Conservation (phyloP, 805 yeast genomes). For the Candida sanyiensis region DNA sequence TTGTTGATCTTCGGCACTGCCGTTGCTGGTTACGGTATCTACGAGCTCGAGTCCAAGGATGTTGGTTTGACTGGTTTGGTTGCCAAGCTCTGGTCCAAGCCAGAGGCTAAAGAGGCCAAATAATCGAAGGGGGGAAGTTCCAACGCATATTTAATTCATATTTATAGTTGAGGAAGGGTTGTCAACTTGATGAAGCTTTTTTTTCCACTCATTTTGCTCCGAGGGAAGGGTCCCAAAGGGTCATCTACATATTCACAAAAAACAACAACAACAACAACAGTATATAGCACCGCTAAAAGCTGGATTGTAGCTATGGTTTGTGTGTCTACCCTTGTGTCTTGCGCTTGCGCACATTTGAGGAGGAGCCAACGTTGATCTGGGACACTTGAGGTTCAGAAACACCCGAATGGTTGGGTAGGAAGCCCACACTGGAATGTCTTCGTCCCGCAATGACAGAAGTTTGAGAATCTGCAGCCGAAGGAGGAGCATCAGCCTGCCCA, state of each 20-base stretch:
- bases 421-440: constrained; percentile 8
- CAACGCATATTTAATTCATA: constrained; percentile 7
- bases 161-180: constrained; percentile 4
- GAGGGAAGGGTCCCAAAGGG: not conserved
- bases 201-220: not conserved
- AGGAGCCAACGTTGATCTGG: constrained; percentile 9
- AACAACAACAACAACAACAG: not conserved
- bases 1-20: constrained; percentile 68
- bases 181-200: not conserved
- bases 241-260: constrained; percentile 1
- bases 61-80: constrained; percentile 72
- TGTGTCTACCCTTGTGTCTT: constrained; percentile 6
- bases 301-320: not conserved
- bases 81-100: constrained; percentile 50
- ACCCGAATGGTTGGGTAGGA: constrained; percentile 6
- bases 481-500: not conserved
- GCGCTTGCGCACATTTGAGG: constrained; percentile 8
- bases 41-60: constrained; percentile 71
- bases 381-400: constrained; percentile 10
- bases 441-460: constrained; percentile 9
- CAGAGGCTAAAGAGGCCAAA: constrained; percentile 21
- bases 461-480: not conserved
- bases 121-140: constrained; percentile 1
- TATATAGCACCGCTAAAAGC: not conserved
- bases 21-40: constrained; percentile 72